phyloP scores from a whole-genome alignment of 1,139 yeast genomes.

The Suhomyces anneliseae region DNA sequence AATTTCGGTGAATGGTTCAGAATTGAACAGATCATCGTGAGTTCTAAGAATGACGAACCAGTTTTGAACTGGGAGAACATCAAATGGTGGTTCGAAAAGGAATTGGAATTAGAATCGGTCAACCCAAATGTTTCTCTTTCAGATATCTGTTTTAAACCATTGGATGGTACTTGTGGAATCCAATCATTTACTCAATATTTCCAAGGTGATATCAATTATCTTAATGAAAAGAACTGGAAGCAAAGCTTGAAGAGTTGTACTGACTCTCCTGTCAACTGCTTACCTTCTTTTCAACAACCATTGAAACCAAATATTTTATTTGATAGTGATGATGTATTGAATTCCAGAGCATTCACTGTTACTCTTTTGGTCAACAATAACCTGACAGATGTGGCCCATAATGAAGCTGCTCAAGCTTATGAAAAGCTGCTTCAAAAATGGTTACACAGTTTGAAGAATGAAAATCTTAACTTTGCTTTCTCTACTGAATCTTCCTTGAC shows the following conservation, averaged over 20 bases:
- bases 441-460: slow-evolving; percentile 45
- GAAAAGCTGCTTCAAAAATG: slow-evolving; percentile 62
- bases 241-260: slow-evolving; percentile 59
- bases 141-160: slow-evolving; percentile 83
- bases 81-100: slow-evolving; percentile 87
- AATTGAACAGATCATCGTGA: slow-evolving; percentile 78
- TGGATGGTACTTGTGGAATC: slow-evolving; percentile 77
- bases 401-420: slow-evolving; percentile 55
- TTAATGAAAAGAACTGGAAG: slow-evolving; percentile 58
- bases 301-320: slow-evolving; percentile 69
- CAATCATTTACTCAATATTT: slow-evolving; percentile 91
- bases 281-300: slow-evolving; percentile 92
- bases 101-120: slow-evolving; percentile 47
- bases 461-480: slow-evolving; percentile 66
- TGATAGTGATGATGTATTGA: slow-evolving; percentile 48
- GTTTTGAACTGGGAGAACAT: slow-evolving; percentile 63
- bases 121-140: slow-evolving; percentile 39
- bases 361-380: slow-evolving; percentile 64
- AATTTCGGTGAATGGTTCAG: slow-evolving; percentile 92
- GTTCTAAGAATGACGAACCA: slow-evolving; percentile 64
- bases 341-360: slow-evolving; percentile 70
- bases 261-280: slow-evolving; percentile 80
- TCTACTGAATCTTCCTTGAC: slow-evolving; percentile 82
- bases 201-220: slow-evolving; percentile 55
- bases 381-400: slow-evolving; percentile 34